Conservation (phyloP, 2,329 filamentous ascomycete species). For the Aureobasidium sp. region DNA sequence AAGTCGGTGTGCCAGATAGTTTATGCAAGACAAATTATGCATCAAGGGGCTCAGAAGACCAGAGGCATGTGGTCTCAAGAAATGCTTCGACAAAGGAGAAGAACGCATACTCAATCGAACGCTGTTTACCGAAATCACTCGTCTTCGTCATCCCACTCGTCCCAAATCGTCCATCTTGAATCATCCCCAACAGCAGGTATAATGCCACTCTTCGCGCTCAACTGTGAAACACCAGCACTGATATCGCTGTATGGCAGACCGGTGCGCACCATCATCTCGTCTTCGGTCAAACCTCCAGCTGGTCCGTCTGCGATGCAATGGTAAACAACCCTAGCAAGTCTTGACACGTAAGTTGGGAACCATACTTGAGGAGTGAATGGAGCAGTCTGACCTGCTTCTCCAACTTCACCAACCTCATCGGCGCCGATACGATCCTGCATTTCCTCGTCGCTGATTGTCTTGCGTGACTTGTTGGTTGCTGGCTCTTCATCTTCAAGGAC, state of each 20-base stretch:
- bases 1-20: too few species aligned
- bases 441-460: background rate
- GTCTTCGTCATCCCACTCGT: constrained; percentile 4
- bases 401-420: background rate
- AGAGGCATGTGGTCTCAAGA: background rate
- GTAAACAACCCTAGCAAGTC: background rate
- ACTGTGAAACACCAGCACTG: background rate
- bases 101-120: background rate
- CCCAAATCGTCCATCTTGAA: background rate
- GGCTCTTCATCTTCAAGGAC: background rate
- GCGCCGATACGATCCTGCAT: background rate
- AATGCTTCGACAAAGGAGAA: background rate
- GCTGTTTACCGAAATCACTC: background rate
- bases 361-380: background rate
- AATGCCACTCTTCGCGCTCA: background rate
- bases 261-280: background rate
- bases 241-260: background rate
- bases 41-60: background rate
- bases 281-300: background rate
- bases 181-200: background rate
- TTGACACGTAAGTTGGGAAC: constrained; percentile 6
- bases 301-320: background rate
- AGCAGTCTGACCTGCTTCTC: background rate
- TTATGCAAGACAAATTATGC: background rate
- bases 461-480: background rate